Evolutionary conservation across 352 stramenopile genomes (phyloP), one percentile per base, ranked within the genome.

Genomic region (Ophiocytium majus): DNA sequence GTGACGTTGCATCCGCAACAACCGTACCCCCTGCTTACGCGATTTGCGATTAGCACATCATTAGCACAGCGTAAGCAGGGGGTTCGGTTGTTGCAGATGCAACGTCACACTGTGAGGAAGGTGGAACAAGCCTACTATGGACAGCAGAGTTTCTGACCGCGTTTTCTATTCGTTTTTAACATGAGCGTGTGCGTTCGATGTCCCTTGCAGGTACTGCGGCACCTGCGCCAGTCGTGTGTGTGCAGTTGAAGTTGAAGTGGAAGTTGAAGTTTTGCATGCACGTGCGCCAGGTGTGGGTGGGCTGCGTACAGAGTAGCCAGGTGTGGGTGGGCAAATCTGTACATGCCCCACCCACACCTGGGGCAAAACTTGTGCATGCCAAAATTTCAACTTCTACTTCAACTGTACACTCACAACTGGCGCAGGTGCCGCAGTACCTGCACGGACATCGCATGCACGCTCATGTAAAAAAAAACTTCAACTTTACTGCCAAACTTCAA

Each of bases 231-330:
- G 79, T 89, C 0, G 82, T 90, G 1, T 99, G 96, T 83, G n/a
- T 97, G 34, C 97, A 99, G 91, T 97, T 97, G 10, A 93, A 97
- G 86, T 94, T 90, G 96, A 99, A 19, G 97, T 97, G 28, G 97
- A 97, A 31, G 98, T 97, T 9, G 98, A 94, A 0, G 95, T 99
- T n/a, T n/a, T n/a, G n/a, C n/a, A n/a, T n/a, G n/a, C n/a, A n/a
- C n/a, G n/a, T n/a, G n/a, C n/a, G n/a, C n/a, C n/a, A n/a, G n/a
- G n/a, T n/a, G n/a, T n/a, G n/a, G n/a, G n/a, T n/a, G n/a, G n/a
- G n/a, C n/a, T n/a, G n/a, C n/a, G n/a, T n/a, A n/a, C n/a, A 31
- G n/a, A 14, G 80, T 9, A 14, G n/a, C n/a, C n/a, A n/a, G n/a
- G n/a, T n/a, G n/a, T n/a, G n/a, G n/a, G n/a, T n/a, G n/a, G n/a